Evolutionary conservation across 1,284 basidiomycete genomes (phyloP), one percentile per base, ranked within the genome.

Genomic region (Apiotrichum montevideense): DNA sequence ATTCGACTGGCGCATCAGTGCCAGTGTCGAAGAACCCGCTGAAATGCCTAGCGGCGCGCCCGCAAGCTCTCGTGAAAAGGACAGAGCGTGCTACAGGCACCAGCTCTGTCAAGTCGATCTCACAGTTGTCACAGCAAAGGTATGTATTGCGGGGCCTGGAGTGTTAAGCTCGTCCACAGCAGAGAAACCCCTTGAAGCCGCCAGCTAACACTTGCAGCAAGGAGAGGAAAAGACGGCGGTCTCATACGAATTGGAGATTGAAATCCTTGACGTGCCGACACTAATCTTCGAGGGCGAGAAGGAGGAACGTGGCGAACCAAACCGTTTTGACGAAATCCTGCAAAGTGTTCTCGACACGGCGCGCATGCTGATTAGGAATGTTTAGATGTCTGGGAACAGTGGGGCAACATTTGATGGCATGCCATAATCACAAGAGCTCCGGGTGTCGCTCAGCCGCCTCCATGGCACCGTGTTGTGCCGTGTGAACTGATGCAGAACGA

Each of bases 91-190:
- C 64, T 98, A 98, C 73, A 79, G 85, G 2, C 94, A 98, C 75
- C 91, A 97, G 76, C 85, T 94, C 61, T 92, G 91, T 72, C 82
- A 82, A 65, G 87, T 98, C 62, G 95, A 98, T 77, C 81, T 98
- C 47, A 98, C 95, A 0, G 90, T 94, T 73, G 95, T 98, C 50
- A 84, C 83, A 32, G 29, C 63, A n/a, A 62, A 58, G 39, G 71
- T 72, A 58, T 59, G 70, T 49, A 7, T 7, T 9, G 41, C n/a
- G 9, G 41, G 2, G n/a, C 41, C 10, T 54, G 21, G 97, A 95
- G 0, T 90, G 94, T 74, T 94, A 1, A 10, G 3, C 11, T 34
- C 33, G 15, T 21, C 11, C 47, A 39, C 15, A 49, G 29, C 29
- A 29, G 29, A 29, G 29, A 29, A 29, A 29, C 29, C 29, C 3